Evolutionary conservation across 495 filamentous ascomycete species (phyloP).

Genomic region (Halenospora varia): DNA sequence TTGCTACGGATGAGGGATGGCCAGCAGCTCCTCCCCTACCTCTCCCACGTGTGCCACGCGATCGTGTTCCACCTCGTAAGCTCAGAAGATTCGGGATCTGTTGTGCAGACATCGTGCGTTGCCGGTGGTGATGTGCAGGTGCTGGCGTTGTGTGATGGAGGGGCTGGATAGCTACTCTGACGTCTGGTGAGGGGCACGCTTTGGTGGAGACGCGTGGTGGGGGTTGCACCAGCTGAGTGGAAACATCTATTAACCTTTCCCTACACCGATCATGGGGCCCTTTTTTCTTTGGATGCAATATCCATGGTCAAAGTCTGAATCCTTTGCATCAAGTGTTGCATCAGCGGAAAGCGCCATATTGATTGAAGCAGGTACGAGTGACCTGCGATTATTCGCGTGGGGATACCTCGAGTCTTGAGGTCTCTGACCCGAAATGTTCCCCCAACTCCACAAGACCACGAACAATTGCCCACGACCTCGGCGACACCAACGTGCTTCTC

Average conservation of each 20-base stretch:
- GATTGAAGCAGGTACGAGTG: too few relatives aligned
- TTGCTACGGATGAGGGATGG: background rate
- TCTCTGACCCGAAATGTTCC: too few relatives aligned
- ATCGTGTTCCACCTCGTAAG: constrained; percentile 44
- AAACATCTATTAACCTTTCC: background rate
- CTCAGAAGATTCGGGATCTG: constrained; percentile 75
- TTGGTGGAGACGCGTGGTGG: background rate
- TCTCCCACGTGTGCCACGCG: constrained; percentile 20
- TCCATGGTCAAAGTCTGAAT: too few relatives aligned
- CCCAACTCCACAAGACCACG: background rate
- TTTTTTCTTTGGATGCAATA: too few relatives aligned
- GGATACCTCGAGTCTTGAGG: too few relatives aligned
- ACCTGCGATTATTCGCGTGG: too few relatives aligned
- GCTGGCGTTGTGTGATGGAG: background rate
- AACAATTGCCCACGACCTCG: background rate
- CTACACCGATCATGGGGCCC: too few relatives aligned
- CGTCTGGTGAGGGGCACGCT: background rate
- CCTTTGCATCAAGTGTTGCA: too few relatives aligned
- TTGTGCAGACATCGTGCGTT: constrained; percentile 56
- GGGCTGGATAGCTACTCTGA: constrained; percentile 1
- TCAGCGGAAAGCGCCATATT: too few relatives aligned
- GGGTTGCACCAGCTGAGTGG: background rate
- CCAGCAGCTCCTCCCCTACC: constrained; percentile 34
- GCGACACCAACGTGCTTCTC: background rate
- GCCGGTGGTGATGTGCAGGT: background rate